A percentile compares a stretch with the other conserved stretches of the same genome.
phyloP scores from a whole-genome alignment of 192 early-diverging fungal species.

The Rhizophagus sp. region DNA sequence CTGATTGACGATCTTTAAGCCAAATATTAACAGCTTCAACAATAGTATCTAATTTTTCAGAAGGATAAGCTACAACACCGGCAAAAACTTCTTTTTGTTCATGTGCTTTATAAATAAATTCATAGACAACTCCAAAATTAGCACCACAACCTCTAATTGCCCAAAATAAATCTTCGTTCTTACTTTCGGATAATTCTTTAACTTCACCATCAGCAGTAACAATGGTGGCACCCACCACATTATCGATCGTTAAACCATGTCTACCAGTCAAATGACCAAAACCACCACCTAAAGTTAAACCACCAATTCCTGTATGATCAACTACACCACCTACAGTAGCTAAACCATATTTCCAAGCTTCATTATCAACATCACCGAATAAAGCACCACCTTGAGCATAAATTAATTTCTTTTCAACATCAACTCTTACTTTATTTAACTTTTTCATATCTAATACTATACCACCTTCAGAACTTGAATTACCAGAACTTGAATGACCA shows the following conservation, averaged over 20 bases:
- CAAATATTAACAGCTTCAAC: slow-evolving; percentile 36
- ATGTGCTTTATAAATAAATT: slow-evolving; percentile 36
- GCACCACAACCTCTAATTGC: slow-evolving; percentile 52
- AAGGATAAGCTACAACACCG: slow-evolving; percentile 19
- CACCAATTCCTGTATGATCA: slow-evolving; percentile 46
- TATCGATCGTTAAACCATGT: slow-evolving; percentile 41
- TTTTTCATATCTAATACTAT: slow-evolving; percentile 35
- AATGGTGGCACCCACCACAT: slow-evolving; percentile 41
- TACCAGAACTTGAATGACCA: slow-evolving; percentile 37
- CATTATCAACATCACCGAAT: slow-evolving; percentile 32
- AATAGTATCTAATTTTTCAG: slow-evolving; percentile 23
- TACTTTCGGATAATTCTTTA: slow-evolving; percentile 26
- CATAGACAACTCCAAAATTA: slow-evolving; percentile 27
- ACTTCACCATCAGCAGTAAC: slow-evolving; percentile 46
- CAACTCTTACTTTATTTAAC: slow-evolving; percentile 29
- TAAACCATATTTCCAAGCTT: slow-evolving; percentile 33
- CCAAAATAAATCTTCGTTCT: slow-evolving; percentile 49
- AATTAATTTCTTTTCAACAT: slow-evolving; percentile 34
- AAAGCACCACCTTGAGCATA: slow-evolving; percentile 45
- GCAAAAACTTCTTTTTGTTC: slow-evolving; percentile 27
- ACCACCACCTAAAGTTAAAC: slow-evolving; percentile 44
- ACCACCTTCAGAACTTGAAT: slow-evolving; percentile 31
- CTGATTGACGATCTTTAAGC: background rate
- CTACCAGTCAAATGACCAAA: slow-evolving; percentile 42
- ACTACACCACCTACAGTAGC: slow-evolving; percentile 32